Conservation (phyloP, 805 yeast genomes). For the Candida corydali region DNA sequence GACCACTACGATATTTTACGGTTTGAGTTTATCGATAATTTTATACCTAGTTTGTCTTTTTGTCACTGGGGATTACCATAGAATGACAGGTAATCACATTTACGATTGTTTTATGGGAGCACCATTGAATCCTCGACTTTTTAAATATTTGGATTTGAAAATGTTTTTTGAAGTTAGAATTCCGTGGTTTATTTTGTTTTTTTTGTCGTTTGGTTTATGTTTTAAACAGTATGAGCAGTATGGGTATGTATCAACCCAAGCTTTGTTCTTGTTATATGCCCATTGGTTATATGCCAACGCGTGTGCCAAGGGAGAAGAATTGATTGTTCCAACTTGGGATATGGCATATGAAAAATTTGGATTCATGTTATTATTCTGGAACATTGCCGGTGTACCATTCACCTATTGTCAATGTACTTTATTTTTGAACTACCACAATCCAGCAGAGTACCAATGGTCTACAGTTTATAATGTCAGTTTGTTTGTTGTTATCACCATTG, state of each 20-base stretch:
- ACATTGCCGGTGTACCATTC: slow-evolving; percentile 98
- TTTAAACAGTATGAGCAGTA: slow-evolving; percentile 76
- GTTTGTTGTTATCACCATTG: slow-evolving; percentile 52
- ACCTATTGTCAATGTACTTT: slow-evolving; percentile 94
- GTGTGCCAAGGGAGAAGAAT: slow-evolving; percentile 95
- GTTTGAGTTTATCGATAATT: slow-evolving; percentile 62
- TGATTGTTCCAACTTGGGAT: slow-evolving; percentile 98
- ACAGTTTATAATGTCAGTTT: slow-evolving; percentile 53
- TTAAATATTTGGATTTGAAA: slow-evolving; percentile 80
- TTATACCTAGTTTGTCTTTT: slow-evolving; percentile 66
- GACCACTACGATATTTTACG: slow-evolving; percentile 84
- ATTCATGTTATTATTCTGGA: slow-evolving; percentile 98
- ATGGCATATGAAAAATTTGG: slow-evolving; percentile 99
- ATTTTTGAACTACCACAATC: slow-evolving; percentile 77
- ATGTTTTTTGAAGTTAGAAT: slow-evolving; percentile 97
- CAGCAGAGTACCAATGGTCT: slow-evolving; percentile 77
- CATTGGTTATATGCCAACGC: slow-evolving; percentile 96
- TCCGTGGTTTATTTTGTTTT: slow-evolving; percentile 91
- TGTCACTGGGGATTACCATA: slow-evolving; percentile 72
- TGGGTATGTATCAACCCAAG: slow-evolving; percentile 77
- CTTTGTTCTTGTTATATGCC: slow-evolving; percentile 67
- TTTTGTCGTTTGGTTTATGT: slow-evolving; percentile 69
- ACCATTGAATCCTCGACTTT: slow-evolving; percentile 92
- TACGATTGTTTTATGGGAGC: slow-evolving; percentile 98
- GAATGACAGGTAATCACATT: slow-evolving; percentile 86